These are phyloP conservation scores for Erythrophleum fordii DNA, from an alignment of 306 rosid genomes.

Conservation along the genomic window DNA sequence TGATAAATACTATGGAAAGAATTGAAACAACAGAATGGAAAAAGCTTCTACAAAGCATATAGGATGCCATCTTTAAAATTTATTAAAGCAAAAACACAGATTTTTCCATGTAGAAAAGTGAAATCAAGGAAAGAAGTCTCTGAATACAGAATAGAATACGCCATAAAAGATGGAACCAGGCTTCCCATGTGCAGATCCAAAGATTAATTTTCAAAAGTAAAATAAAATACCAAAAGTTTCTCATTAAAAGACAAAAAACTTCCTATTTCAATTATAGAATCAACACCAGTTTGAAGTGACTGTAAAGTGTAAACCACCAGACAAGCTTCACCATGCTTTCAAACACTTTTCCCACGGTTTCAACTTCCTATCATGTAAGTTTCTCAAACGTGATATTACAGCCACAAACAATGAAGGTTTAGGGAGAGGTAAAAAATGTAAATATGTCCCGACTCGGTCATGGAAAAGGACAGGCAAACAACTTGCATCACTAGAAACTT, in stretches of 20 bases:
- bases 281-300: background rate
- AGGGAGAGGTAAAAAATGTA: background rate
- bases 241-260: background rate
- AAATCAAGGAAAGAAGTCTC: constrained; percentile 10
- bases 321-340: background rate
- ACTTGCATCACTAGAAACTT: background rate
- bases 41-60: constrained; percentile 12
- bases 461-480: constrained; percentile 8
- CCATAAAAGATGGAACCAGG: constrained; percentile 10
- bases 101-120: constrained; percentile 18
- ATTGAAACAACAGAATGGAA: constrained; percentile 1
- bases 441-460: background rate
- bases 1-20: constrained; percentile 35
- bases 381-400: constrained; percentile 2
- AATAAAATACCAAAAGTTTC: background rate
- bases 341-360: background rate
- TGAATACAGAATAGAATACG: constrained; percentile 18
- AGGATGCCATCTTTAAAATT: constrained; percentile 22
- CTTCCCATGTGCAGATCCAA: constrained; percentile 16
- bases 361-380: background rate
- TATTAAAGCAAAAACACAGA: background rate
- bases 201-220: constrained; percentile 21
- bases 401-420: constrained; percentile 6
- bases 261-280: constrained; percentile 14
- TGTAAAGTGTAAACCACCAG: background rate